Conservation (phyloP, 2,329 filamentous ascomycete species). For the Pseudonectria buxi region DNA sequence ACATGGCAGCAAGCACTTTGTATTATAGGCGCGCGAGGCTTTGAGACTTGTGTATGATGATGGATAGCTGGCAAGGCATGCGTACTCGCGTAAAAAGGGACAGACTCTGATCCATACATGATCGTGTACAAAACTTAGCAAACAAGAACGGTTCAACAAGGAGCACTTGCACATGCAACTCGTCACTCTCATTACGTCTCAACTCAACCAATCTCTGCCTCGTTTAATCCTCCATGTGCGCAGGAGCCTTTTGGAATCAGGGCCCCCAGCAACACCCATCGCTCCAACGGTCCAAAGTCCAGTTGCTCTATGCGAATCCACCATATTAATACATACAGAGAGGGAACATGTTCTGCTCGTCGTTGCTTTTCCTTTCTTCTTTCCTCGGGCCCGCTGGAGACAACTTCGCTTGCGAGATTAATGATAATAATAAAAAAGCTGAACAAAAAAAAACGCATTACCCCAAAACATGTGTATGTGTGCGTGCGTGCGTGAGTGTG, state of each 20-base stretch:
- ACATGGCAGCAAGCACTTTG: constrained; percentile 9
- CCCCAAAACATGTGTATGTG: constrained; percentile 3
- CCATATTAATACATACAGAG: constrained; percentile 27
- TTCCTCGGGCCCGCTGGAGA: constrained; percentile 8
- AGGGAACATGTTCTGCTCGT: constrained; percentile 9
- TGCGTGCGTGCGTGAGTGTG: constrained; percentile 5
- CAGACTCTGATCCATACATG: constrained; percentile 6
- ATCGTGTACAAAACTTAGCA: constrained; percentile 4
- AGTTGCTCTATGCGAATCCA: constrained; percentile 17
- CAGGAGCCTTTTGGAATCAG: no score
- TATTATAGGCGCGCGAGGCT: constrained; percentile 11
- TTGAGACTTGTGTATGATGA: no score
- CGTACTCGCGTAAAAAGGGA: neutral
- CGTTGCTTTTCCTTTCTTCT: constrained; percentile 5
- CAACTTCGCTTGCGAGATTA: constrained; percentile 14
- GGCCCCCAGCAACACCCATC: constrained; percentile 1
- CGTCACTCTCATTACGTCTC: constrained; percentile 18
- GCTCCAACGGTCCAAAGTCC: no score
- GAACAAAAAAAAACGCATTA: constrained; percentile 9
- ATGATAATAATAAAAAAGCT: constrained; percentile 8
- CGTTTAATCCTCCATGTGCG: no score
- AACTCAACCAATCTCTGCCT: constrained; percentile 9
- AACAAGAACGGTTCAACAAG: neutral
- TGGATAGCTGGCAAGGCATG: no score
- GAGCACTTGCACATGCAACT: constrained; percentile 8